Base-by-base conservation (phyloP, 257 asterid species). In the Parsonsia alboflavescens region DNA sequence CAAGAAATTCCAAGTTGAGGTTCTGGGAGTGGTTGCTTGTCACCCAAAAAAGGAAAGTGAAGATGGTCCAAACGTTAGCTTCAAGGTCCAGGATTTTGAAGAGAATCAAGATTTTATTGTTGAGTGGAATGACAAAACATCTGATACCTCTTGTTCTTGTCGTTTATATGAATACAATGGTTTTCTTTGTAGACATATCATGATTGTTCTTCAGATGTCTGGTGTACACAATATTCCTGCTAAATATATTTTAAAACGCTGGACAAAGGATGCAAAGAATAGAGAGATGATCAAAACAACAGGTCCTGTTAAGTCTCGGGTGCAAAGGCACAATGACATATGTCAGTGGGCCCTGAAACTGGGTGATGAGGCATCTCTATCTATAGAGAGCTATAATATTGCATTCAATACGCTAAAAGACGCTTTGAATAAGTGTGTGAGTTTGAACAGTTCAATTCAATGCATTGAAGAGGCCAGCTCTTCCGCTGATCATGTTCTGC, bases 351-450 rank as follows among this genome's bases (percentile, higher is more conserved):
- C 96, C 39, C 80, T 92, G 75, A 89, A 82, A 81, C 79, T 94
- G 86, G 80, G 91, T 22, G 99, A 94, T 81, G 99, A 92, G 88
- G 97, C 96, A 62, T 94, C 97, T 1, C 82, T 90, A 72, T 94
- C 96, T 19, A 92, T 88, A 75, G 99, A 94, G 79, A 90, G 92
- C 73, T 89, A 86, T 57, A 80, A 61, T 80, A 61, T 86, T 75
- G 82, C 88, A 0, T 82, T 85, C 50, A 93, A 93, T 71, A 91
- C 95, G 19, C 82, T 94, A 61, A 93, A 89, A 75, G 95, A 88
- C 56, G 95, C 97, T 56, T 88, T 89, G 75, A 93, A 87, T 75
- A 89, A 86, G 82, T 92, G 96, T 84, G 76, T 80, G 84, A 83
- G 82, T 78, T 81, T 87, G 57, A 93, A 89, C 68, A 85, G 83